Evolutionary conservation across 2,329 filamentous ascomycete genomes (phyloP).

Genomic region (Microcyclospora pomicola): DNA sequence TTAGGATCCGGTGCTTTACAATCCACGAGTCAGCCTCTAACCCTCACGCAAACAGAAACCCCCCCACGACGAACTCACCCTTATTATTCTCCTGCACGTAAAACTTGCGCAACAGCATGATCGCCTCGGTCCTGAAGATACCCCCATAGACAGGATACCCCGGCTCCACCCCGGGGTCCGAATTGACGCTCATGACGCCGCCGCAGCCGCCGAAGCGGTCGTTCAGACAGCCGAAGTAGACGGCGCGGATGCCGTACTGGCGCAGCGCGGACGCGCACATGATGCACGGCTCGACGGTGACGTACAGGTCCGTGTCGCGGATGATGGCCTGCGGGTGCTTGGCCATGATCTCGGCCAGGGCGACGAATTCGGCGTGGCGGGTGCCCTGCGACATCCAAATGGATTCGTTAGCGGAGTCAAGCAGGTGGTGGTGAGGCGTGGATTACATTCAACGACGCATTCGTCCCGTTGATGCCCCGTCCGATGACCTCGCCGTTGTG

Average conservation of each 20-base stretch:
- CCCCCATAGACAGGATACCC: slow-evolving; percentile 76
- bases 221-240: slow-evolving; percentile 91
- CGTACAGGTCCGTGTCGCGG: slow-evolving; percentile 67
- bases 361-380: slow-evolving; percentile 89
- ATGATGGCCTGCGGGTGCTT: slow-evolving; percentile 56
- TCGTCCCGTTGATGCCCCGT: slow-evolving; percentile 92
- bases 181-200: slow-evolving; percentile 78
- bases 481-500: slow-evolving; percentile 67
- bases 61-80: slow-evolving; percentile 37
- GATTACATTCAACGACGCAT: slow-evolving; percentile 56
- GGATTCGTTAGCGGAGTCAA: neutral
- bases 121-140: slow-evolving; percentile 80
- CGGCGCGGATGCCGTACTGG: slow-evolving; percentile 74
- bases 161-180: slow-evolving; percentile 57
- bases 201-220: slow-evolving; percentile 95
- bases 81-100: slow-evolving; percentile 97
- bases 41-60: neutral
- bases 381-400: slow-evolving; percentile 49
- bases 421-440: neutral
- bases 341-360: slow-evolving; percentile 52
- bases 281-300: slow-evolving; percentile 95
- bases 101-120: slow-evolving; percentile 81
- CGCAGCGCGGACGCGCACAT: slow-evolving; percentile 93
- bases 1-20: slow-evolving; percentile 48
- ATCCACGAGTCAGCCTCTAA: slow-evolving; percentile 3